A percentile compares a stretch with the other conserved stretches of the same genome.
Evolutionary conservation across 371 early-diverging fungal species (phyloP).

Genomic region (Catenaria anguillulae): DNA sequence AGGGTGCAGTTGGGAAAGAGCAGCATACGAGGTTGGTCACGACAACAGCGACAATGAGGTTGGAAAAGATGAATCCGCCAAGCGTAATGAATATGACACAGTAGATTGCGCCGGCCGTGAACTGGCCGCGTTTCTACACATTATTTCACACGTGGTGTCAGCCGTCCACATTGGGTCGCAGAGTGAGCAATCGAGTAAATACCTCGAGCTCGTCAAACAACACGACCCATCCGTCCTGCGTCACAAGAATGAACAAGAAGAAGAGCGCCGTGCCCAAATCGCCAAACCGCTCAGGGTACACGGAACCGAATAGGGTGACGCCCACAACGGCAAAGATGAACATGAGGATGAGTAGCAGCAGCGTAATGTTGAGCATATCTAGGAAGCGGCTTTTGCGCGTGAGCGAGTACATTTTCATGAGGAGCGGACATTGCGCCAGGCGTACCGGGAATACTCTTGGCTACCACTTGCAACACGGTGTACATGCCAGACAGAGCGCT

Average conservation of each 20-base stretch:
- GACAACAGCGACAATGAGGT: constrained; percentile 25
- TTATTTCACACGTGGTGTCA: too few species aligned
- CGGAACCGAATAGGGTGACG: constrained; percentile 18
- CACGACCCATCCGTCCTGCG: constrained; percentile 22
- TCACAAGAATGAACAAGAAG: constrained; percentile 19
- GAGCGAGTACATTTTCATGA: not conserved
- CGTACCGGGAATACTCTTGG: constrained; percentile 20
- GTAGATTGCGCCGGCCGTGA: constrained; percentile 19
- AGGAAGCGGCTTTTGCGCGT: not conserved
- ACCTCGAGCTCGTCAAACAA: constrained; percentile 17
- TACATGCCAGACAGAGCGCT: constrained; percentile 17
- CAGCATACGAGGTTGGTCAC: constrained; percentile 20
- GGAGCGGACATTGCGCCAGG: too few species aligned
- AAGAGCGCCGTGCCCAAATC: constrained; percentile 19
- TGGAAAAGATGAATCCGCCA: constrained; percentile 21
- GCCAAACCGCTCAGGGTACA: constrained; percentile 13
- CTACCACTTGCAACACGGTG: constrained; percentile 19
- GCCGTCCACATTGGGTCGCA: too few species aligned
- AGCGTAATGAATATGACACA: constrained; percentile 20
- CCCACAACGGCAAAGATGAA: constrained; percentile 26
- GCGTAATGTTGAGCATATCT: constrained; percentile 23
- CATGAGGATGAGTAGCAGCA: constrained; percentile 21
- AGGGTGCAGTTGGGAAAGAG: too few species aligned
- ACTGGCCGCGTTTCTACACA: constrained; percentile 15
- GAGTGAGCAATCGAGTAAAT: not conserved